Conservation (phyloP, 441 rosid species). For the Raphanus hybrid region DNA sequence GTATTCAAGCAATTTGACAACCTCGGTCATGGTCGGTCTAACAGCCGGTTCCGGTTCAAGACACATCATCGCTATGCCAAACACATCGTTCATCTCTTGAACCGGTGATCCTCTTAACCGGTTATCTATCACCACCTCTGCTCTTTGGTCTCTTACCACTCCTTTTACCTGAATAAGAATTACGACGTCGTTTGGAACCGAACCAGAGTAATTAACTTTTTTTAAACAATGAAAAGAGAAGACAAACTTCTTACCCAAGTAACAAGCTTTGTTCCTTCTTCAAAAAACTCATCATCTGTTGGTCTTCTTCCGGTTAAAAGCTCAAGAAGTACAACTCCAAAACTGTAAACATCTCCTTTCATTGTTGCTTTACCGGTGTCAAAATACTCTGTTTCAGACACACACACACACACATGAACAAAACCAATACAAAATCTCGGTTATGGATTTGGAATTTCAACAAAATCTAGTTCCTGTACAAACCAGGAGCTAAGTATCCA, state of each 20-base stretch:
- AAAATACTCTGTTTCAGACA: conserved; percentile 63
- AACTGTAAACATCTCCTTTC: conserved; percentile 93
- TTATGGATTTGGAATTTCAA: not conserved
- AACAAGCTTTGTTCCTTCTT: conserved; percentile 90
- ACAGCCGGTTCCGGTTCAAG: conserved; percentile 75
- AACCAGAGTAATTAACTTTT: not conserved
- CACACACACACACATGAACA: conserved; percentile 19
- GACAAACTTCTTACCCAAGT: conserved; percentile 67
- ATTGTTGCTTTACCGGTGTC: conserved; percentile 81
- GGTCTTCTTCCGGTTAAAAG: conserved; percentile 81
- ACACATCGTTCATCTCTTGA: conserved; percentile 61
- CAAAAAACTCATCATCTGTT: conserved; percentile 73
- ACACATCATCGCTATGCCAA: conserved; percentile 71
- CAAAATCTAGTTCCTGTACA: not conserved
- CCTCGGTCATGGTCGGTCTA: conserved; percentile 88
- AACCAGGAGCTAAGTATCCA: conserved; percentile 92
- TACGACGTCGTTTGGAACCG: not conserved
- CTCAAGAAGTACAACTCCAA: conserved; percentile 82
- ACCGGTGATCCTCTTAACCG: conserved; percentile 56
- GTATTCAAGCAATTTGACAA: conserved; percentile 82
- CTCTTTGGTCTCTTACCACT: conserved; percentile 71
- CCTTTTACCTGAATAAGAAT: conserved; percentile 61
- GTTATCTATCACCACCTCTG: conserved; percentile 63
- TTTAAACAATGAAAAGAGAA: not conserved
- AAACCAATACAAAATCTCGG: not conserved